Percentiles rank a stretch among this genome's conserved stretches.
Evolutionary conservation across 2,329 filamentous ascomycete species (phyloP).

Genomic region (Ploettnerulaceae sp.): DNA sequence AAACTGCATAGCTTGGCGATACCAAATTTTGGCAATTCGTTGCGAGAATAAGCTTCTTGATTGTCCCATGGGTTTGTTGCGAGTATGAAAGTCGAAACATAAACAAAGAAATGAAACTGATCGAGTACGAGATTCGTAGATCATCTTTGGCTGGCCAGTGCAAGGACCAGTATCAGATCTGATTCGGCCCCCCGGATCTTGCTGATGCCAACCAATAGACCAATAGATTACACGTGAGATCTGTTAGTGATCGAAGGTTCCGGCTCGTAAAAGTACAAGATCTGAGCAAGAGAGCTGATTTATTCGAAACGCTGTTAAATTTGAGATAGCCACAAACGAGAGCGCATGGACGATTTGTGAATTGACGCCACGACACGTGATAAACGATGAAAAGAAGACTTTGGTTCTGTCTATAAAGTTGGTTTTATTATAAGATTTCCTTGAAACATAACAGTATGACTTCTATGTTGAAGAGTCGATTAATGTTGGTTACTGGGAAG

Average conservation of each 20-base stretch:
- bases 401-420: too few species aligned
- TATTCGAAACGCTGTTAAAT: constrained; percentile 3
- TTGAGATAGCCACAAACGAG: too few species aligned
- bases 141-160: neutral
- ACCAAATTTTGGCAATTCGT: neutral
- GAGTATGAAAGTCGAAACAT: constrained; percentile 2
- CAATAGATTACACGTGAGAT: neutral
- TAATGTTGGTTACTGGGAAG: too few species aligned
- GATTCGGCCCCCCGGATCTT: neutral
- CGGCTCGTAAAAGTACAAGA: neutral
- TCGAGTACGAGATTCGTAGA: neutral
- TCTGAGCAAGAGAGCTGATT: neutral
- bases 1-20: neutral
- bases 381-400: too few species aligned
- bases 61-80: neutral
- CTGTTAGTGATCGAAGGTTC: constrained; percentile 1
- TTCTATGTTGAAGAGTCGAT: too few species aligned
- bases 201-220: neutral
- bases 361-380: too few species aligned
- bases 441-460: too few species aligned
- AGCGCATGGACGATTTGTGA: too few species aligned
- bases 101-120: neutral
- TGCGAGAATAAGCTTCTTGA: neutral
- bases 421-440: too few species aligned
- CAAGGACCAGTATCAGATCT: neutral